Evolutionary conservation across 345 rosid species (phyloP).

Genomic region (Citrus glauca): DNA sequence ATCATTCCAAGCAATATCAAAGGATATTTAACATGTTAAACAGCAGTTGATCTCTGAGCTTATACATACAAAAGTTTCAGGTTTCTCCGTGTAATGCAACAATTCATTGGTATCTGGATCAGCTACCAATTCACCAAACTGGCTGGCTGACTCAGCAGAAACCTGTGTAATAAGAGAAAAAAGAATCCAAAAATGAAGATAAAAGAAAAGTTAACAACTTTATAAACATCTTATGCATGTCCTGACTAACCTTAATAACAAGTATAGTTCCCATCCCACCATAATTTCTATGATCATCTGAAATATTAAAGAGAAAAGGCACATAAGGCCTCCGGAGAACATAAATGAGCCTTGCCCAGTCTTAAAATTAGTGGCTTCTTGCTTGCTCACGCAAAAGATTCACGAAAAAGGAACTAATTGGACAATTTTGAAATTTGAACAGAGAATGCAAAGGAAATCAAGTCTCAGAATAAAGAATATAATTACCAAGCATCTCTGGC

Average conservation of each 20-base stretch:
- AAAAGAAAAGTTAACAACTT: not conserved
- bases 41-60: conserved; percentile 7
- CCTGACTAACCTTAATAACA: conserved; percentile 71
- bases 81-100: conserved; percentile 94
- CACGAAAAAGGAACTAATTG: not conserved
- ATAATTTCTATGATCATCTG: conserved; percentile 76
- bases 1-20: conserved; percentile 6
- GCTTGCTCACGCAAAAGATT: not conserved
- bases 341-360: not conserved
- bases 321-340: conserved; percentile 13
- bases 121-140: conserved; percentile 92
- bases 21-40: not conserved
- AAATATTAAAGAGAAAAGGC: conserved; percentile 12
- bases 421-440: not conserved
- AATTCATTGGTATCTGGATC: conserved; percentile 86
- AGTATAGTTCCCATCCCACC: conserved; percentile 88
- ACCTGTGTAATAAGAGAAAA: conserved; percentile 38
- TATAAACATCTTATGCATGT: conserved; percentile 6
- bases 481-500: conserved; percentile 80
- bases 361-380: not conserved
- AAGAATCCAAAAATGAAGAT: not conserved
- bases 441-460: not conserved
- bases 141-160: conserved; percentile 86
- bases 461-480: not conserved
- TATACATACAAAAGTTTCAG: conserved; percentile 86